Conservation (phyloP, 129 eudicot genomes). For the Tagetes patula region DNA sequence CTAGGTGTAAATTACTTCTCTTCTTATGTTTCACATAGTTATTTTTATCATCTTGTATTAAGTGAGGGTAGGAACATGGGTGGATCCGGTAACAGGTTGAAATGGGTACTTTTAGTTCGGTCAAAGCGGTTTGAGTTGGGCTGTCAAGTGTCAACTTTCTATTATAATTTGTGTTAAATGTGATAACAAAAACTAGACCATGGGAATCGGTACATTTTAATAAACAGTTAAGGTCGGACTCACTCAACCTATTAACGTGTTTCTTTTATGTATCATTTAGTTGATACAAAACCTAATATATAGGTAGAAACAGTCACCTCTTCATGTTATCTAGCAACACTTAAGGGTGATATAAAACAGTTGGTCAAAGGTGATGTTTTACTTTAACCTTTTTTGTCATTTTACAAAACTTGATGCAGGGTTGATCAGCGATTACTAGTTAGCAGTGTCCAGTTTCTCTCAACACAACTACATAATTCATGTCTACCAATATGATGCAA, state of each 20-base stretch:
- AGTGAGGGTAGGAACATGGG: not conserved
- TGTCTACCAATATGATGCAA: not conserved
- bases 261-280: not conserved
- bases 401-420: not conserved
- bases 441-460: not conserved
- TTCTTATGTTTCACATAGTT: not conserved
- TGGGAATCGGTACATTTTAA: not conserved
- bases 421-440: not conserved
- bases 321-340: not conserved
- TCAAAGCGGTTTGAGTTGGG: too few species aligned
- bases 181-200: not conserved
- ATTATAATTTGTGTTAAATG: not conserved
- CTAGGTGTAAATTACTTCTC: not conserved
- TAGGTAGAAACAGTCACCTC: not conserved
- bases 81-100: not conserved
- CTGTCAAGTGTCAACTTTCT: not conserved
- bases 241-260: not conserved
- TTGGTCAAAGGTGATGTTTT: not conserved
- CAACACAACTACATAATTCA: not conserved
- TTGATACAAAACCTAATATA: not conserved
- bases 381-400: not conserved
- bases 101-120: not conserved
- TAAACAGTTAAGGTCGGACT: not conserved
- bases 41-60: not conserved
- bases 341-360: not conserved